Percentiles rank a stretch among this genome's conserved stretches.
phyloP scores from a whole-genome alignment of 2,329 filamentous ascomycete species.

The Ophiostoma australiae region DNA sequence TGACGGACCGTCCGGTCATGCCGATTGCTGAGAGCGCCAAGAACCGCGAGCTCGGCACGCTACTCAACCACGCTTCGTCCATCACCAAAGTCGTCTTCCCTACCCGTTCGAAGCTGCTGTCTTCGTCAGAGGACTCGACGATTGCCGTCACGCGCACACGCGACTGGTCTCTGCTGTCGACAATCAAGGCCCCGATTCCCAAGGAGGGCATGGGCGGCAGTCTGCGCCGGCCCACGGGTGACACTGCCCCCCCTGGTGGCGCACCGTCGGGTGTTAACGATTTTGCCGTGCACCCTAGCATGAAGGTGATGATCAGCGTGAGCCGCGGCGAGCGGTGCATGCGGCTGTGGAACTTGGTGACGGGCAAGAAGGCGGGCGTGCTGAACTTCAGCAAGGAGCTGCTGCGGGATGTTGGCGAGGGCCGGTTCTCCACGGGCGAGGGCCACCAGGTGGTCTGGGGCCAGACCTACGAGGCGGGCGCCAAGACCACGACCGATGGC shows the following conservation, averaged over 20 bases:
- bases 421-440: constrained; percentile 69
- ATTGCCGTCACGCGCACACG: constrained; percentile 81
- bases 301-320: constrained; percentile 94
- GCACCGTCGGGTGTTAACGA: constrained; percentile 87
- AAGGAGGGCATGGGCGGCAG: constrained; percentile 50
- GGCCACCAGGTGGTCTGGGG: constrained; percentile 75
- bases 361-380: constrained; percentile 90
- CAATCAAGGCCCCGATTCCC: constrained; percentile 82
- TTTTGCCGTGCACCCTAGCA: constrained; percentile 90
- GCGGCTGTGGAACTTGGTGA: constrained; percentile 94
- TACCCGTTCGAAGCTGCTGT: constrained; percentile 78
- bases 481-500: constrained; percentile 50
- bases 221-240: constrained; percentile 66
- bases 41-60: constrained; percentile 80
- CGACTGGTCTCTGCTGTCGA: constrained; percentile 83
- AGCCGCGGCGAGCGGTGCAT: constrained; percentile 85
- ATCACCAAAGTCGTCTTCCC: constrained; percentile 79
- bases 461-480: constrained; percentile 31
- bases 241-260: constrained; percentile 77
- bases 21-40: constrained; percentile 72
- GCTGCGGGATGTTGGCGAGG: constrained; percentile 68
- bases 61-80: constrained; percentile 80
- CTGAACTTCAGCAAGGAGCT: constrained; percentile 75
- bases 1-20: constrained; percentile 57
- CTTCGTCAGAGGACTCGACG: constrained; percentile 84